Evolutionary conservation across 805 yeast genomes (phyloP), one percentile per base, ranked within the genome.

Genomic region (Metschnikowia cerradonensis): DNA sequence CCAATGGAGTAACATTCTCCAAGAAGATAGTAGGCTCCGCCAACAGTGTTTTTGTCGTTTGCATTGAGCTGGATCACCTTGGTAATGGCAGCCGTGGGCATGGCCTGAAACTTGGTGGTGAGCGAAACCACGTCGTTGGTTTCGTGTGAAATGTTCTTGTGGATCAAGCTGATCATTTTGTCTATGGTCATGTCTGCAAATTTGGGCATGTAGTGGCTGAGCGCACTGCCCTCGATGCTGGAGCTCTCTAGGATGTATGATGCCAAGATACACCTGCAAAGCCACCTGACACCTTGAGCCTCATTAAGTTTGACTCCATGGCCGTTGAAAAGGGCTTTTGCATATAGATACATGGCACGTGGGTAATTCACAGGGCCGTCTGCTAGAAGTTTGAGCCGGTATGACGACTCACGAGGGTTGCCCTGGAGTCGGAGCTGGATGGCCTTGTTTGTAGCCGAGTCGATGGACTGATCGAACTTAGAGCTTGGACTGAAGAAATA

Each of bases 311-410:
- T 72, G 10, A 84, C 81, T 0, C 94, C 94, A 63, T 82, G 83
- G 0, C 92, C 94, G 50, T 77, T 70, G 45, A 86, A 69, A 22
- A 88, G 66, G 0, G 90, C 85, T 55, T 84, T 64, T 0, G 89
- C 88, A 59, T 86, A 87, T 31, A 85, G 62, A 43, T 82, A 73
- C 84, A 81, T 85, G 0, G 90, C 95, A 45, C 59, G 61, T 1
- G 73, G 69, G 41, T 83, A 80, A 53, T 71, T 73, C 55, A 78
- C 75, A 6, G 88, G 87, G n/a, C 71, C 66, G 49, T 74, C 73
- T 4, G 91, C 86, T 1, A 88, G 86, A 31, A 77, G 72, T 55
- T 81, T 83, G 49, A 88, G 68, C 56, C 83, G 88, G 58, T 83
- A 81, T 1, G 90, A 77, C 3, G 90, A 84, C 59, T 84, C 92